Evolutionary conservation across 371 early-diverging fungal genomes (phyloP), one percentile per base, ranked within the genome.

Genomic region (Blakeslea trispora): DNA sequence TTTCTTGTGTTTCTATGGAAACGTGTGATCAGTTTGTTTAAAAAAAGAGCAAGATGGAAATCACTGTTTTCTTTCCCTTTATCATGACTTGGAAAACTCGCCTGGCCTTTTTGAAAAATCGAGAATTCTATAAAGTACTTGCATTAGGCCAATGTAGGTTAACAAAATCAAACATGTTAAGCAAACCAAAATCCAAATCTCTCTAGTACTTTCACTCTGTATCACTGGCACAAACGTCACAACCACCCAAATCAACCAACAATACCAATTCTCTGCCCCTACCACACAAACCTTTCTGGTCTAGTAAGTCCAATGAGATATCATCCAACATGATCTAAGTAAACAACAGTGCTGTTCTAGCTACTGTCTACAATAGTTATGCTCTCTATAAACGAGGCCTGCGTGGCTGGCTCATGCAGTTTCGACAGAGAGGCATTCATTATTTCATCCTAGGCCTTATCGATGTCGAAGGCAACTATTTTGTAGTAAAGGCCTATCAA

Each of bases 401-500:
- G 53, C 58, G 56, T 9, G 88, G 83, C 0, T 79, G 74, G 62
- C 42, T 75, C 43, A 47, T 63, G 7, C 78, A 78, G 45, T 60
- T 87, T 31, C 61, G 71, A 39, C 68, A 66, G 31, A 66, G 85
- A 22, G 79, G 76, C 22, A 64, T 71, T 46, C 75, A 50, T 66
- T 74, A 88, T 58, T 52, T 86, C 13, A 19, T 87, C 9, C 60
- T 89, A 57, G 85, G 85, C 0, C 39, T 82, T 2, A 78, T 83
- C 9, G 91, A 90, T 63, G 88, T 90, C 1, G 89, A 90, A 58
- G 91, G 82, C 58, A 90, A 90, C 55, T 90, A 83, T 60, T 88
- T 90, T 71, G 77, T 86, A 8, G 84, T 90, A 45, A 89, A 88
- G 68, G 85, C 87, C 8, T 90, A 80, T 61, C 72, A 66, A 52